Evolutionary conservation across 306 rosid genomes (phyloP).

Genomic region (Rosa lucieae): DNA sequence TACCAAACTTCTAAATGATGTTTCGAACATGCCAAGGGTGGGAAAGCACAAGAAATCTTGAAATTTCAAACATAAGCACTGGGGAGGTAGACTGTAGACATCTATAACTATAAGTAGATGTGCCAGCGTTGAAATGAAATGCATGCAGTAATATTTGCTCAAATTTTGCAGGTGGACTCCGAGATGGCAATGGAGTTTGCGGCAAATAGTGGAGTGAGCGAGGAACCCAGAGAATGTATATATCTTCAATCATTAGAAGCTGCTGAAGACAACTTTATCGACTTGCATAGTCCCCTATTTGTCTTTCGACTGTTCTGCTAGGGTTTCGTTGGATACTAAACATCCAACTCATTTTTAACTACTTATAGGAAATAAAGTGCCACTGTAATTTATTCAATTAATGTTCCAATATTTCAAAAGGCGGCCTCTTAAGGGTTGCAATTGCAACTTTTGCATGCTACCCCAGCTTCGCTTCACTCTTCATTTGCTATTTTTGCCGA

Average conservation of each 20-base stretch:
- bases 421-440: background rate
- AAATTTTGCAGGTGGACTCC: constrained; percentile 73
- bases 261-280: constrained; percentile 51
- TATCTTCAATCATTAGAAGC: constrained; percentile 64
- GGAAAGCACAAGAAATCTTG: background rate
- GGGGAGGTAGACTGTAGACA: background rate
- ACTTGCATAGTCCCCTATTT: constrained; percentile 58
- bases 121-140: background rate
- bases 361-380: background rate
- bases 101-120: background rate
- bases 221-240: constrained; percentile 74
- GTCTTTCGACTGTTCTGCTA: constrained; percentile 64
- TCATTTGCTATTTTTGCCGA: background rate
- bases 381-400: background rate
- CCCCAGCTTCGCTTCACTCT: background rate
- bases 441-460: background rate
- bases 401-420: background rate
- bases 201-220: constrained; percentile 88
- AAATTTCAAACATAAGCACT: background rate
- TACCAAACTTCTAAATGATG: background rate
- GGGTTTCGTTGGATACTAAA: constrained; percentile 20
- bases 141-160: background rate
- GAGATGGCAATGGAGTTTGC: constrained; percentile 98
- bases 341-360: background rate
- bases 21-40: background rate